Evolutionary conservation across 495 filamentous ascomycete genomes (phyloP).

Genomic region (Trichocladium antarcticum): DNA sequence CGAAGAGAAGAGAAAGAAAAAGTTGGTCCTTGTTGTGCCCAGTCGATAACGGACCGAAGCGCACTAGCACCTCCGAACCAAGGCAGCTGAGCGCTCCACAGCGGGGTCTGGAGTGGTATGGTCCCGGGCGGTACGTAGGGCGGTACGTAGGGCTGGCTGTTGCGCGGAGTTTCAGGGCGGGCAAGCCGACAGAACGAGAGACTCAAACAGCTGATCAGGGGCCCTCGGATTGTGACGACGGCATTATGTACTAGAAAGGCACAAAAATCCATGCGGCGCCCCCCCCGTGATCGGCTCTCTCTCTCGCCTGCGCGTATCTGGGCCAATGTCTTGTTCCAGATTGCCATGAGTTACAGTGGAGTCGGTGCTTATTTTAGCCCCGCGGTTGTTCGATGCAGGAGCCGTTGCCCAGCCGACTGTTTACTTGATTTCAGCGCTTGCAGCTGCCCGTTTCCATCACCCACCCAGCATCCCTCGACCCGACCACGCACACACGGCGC

Average conservation of each 20-base stretch:
- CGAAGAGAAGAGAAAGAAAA: not conserved
- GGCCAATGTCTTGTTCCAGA: slow-evolving; percentile 1
- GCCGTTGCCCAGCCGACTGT: slow-evolving; percentile 28
- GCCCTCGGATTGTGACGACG: too few relatives aligned
- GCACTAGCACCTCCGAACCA: slow-evolving; percentile 8
- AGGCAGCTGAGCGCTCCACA: slow-evolving; percentile 17
- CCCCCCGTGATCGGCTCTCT: too few relatives aligned
- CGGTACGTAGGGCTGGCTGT: slow-evolving; percentile 3
- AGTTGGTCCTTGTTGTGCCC: not conserved
- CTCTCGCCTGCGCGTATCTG: not conserved
- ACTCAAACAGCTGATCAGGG: too few relatives aligned
- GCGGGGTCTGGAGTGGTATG: slow-evolving; percentile 1
- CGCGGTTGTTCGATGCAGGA: slow-evolving; percentile 17
- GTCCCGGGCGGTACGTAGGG: not conserved
- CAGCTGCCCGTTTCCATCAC: slow-evolving; percentile 6
- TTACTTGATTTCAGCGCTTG: slow-evolving; percentile 14
- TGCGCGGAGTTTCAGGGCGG: too few relatives aligned
- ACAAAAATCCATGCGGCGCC: too few relatives aligned
- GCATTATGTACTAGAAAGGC: too few relatives aligned
- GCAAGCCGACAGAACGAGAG: too few relatives aligned
- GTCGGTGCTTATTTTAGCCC: slow-evolving; percentile 9
- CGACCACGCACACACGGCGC: slow-evolving; percentile 1
- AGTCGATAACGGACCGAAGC: slow-evolving; percentile 7
- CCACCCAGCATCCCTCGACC: not conserved
- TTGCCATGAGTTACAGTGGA: slow-evolving; percentile 3